phyloP scores from a whole-genome alignment of 1,284 basidiomycete genomes.

The Singerocomus inundabilis region DNA sequence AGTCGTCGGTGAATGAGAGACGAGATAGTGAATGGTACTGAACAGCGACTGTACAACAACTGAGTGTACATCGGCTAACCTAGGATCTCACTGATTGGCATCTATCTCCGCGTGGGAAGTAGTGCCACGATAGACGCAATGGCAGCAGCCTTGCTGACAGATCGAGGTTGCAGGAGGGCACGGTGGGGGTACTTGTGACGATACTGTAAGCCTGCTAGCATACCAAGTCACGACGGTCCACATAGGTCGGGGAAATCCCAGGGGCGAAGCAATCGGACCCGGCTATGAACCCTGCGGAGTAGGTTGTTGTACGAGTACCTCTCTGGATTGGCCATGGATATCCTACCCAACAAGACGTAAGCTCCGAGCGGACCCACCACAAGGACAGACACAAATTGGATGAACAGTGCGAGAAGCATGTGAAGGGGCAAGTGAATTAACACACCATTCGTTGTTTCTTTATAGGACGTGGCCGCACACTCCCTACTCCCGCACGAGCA shows the following conservation, averaged over 20 bases:
- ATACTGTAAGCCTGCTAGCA: constrained; percentile 3
- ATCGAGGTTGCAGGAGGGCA: constrained; percentile 11
- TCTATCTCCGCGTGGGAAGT: constrained; percentile 17
- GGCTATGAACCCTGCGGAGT: constrained; percentile 45
- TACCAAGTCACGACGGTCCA: constrained; percentile 10
- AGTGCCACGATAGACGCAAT: constrained; percentile 6
- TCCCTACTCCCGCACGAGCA: constrained; percentile 54
- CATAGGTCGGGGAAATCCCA: constrained; percentile 4
- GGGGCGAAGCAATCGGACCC: background rate
- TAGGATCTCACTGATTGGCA: constrained; percentile 13
- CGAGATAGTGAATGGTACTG: constrained; percentile 17
- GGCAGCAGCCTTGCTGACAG: constrained; percentile 6
- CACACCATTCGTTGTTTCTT: constrained; percentile 76
- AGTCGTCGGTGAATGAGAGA: constrained; percentile 21
- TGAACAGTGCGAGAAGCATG: background rate
- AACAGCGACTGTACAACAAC: constrained; percentile 27
- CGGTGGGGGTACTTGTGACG: constrained; percentile 5
- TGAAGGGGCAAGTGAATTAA: constrained; percentile 6
- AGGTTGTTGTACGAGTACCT: constrained; percentile 45
- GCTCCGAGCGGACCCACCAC: constrained; percentile 7
- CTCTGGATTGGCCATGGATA: constrained; percentile 39
- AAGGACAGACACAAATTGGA: background rate
- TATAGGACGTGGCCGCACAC: constrained; percentile 62
- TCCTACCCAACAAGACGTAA: constrained; percentile 33
- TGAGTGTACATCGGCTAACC: constrained; percentile 22